Conservation (phyloP, 169 alveolate species). For the Plasmodium cynomolgi region DNA sequence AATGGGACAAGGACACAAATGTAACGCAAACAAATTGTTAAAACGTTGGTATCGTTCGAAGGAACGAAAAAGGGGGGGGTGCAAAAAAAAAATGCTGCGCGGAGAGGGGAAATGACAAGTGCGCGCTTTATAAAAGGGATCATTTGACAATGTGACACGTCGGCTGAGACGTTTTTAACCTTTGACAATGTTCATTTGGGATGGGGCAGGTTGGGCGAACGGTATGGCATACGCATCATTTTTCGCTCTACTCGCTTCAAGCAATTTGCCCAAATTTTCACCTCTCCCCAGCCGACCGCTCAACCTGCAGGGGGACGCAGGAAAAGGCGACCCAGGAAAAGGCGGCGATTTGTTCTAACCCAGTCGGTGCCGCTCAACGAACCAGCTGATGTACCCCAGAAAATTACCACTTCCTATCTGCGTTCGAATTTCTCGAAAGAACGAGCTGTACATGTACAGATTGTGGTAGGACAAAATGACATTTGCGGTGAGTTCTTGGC, state of each 20-base stretch:
- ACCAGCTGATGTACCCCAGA: conserved; percentile 30
- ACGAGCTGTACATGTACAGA: conserved; percentile 64
- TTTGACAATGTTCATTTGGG: not conserved
- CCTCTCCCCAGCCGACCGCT: not conserved
- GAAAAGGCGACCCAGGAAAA: not conserved
- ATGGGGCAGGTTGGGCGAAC: not conserved
- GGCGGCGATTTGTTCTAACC: not conserved
- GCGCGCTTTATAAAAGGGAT: not conserved
- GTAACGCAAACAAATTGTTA: not conserved
- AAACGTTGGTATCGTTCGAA: not conserved
- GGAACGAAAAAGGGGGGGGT: not conserved
- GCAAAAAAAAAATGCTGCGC: not conserved
- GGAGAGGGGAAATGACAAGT: not conserved
- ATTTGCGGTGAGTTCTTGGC: conserved; percentile 78
- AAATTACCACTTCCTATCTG: conserved; percentile 50
- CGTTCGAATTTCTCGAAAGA: conserved; percentile 74
- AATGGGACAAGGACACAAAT: not conserved
- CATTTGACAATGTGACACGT: not conserved
- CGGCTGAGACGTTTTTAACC: too few relatives aligned
- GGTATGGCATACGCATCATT: not conserved
- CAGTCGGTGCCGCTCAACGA: conserved; percentile 31
- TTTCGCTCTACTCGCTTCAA: not conserved
- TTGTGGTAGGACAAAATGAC: conserved; percentile 76
- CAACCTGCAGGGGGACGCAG: not conserved
- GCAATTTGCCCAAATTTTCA: not conserved